phyloP scores from a whole-genome alignment of 805 yeast genomes.

The Barnettozyma sucrosica region DNA sequence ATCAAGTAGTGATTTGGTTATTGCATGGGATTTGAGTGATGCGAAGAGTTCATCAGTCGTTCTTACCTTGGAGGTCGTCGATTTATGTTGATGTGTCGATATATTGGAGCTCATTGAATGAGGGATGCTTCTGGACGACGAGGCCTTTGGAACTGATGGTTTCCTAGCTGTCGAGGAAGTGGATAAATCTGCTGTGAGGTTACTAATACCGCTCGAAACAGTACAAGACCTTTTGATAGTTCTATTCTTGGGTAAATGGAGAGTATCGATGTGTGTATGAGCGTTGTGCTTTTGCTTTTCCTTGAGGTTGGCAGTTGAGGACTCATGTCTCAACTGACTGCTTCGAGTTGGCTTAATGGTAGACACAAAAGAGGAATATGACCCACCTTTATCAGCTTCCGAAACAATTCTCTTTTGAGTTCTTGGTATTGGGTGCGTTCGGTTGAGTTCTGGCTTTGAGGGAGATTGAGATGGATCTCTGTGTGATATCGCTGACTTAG shows the following conservation, averaged over 20 bases:
- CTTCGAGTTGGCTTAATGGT: slow-evolving; percentile 15
- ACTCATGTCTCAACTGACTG: slow-evolving; percentile 19
- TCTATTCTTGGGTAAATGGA: slow-evolving; percentile 15
- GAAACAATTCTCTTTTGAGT: slow-evolving; percentile 12
- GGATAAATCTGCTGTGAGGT: slow-evolving; percentile 5
- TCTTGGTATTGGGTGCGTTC: not conserved
- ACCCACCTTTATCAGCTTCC: slow-evolving; percentile 6
- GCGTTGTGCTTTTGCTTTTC: not conserved
- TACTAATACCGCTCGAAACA: slow-evolving; percentile 14
- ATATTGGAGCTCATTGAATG: not conserved
- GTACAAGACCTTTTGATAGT: slow-evolving; percentile 18
- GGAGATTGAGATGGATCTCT: slow-evolving; percentile 7
- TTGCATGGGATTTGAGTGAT: slow-evolving; percentile 9
- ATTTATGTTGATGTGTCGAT: not conserved
- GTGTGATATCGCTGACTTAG: not conserved
- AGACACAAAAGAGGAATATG: not conserved
- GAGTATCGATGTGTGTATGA: not conserved
- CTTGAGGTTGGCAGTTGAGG: slow-evolving; percentile 12
- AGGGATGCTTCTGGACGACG: not conserved
- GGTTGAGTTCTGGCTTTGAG: not conserved
- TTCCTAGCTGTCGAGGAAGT: slow-evolving; percentile 3
- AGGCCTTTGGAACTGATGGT: slow-evolving; percentile 3
- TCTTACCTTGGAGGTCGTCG: slow-evolving; percentile 3
- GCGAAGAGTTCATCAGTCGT: slow-evolving; percentile 7
- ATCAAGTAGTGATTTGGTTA: slow-evolving; percentile 11